These are phyloP conservation scores for Sordaria brevicollis DNA, from an alignment of 495 filamentous ascomycete genomes.

Conservation along the genomic window DNA sequence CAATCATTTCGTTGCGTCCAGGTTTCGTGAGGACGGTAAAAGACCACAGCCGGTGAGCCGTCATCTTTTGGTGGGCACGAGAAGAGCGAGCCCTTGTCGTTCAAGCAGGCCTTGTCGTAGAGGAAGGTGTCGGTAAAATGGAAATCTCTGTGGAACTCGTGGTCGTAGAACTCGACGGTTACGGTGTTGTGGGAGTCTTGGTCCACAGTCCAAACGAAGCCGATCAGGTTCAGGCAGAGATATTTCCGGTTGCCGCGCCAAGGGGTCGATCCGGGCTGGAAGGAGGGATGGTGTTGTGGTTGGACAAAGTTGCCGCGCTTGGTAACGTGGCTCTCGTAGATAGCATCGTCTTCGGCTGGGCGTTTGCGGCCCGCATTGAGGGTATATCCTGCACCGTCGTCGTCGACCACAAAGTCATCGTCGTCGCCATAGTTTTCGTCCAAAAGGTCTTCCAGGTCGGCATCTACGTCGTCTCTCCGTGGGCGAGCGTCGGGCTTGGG, in stretches of 20 bases:
- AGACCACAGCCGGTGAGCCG: slow-evolving; percentile 63
- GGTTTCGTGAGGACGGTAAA: slow-evolving; percentile 93
- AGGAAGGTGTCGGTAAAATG: slow-evolving; percentile 94
- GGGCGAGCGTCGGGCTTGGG: slow-evolving; percentile 36
- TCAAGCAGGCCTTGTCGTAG: slow-evolving; percentile 88
- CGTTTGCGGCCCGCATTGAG: slow-evolving; percentile 65
- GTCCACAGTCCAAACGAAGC: slow-evolving; percentile 93
- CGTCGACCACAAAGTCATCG: slow-evolving; percentile 84
- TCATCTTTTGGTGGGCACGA: slow-evolving; percentile 63
- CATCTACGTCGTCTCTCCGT: slow-evolving; percentile 32
- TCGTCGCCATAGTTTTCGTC: slow-evolving; percentile 52
- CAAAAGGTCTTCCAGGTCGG: slow-evolving; percentile 42
- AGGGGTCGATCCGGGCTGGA: slow-evolving; percentile 89
- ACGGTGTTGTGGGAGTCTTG: slow-evolving; percentile 92
- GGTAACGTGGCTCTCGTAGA: slow-evolving; percentile 23
- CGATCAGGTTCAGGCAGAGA: slow-evolving; percentile 84
- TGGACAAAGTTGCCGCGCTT: slow-evolving; percentile 44
- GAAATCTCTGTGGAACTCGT: slow-evolving; percentile 81
- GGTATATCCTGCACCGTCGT: slow-evolving; percentile 87
- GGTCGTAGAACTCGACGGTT: slow-evolving; percentile 95
- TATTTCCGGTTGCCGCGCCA: slow-evolving; percentile 93
- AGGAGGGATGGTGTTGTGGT: slow-evolving; percentile 66
- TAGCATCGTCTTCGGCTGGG: slow-evolving; percentile 35
- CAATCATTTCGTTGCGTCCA: slow-evolving; percentile 90
- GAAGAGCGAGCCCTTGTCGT: slow-evolving; percentile 79